phyloP scores from a whole-genome alignment of 2,329 filamentous ascomycete species.

The Fusarium pseudograminearum region DNA sequence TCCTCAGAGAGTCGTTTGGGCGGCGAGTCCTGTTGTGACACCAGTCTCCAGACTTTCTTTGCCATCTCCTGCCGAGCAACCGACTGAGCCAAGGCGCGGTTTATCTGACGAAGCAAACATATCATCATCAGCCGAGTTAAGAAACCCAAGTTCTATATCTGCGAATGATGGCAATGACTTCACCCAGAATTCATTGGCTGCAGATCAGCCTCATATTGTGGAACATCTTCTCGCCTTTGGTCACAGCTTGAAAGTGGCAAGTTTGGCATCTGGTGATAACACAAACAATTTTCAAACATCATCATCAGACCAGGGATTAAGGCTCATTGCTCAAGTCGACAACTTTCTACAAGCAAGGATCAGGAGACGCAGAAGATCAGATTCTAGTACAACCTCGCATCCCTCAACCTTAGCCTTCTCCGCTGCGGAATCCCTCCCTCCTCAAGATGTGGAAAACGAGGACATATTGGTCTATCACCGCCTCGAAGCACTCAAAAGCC shows the following conservation, averaged over 20 bases:
- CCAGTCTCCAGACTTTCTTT: background rate
- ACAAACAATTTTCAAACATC: background rate
- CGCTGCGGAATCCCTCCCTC: fast-evolving
- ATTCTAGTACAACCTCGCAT: background rate
- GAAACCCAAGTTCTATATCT: background rate
- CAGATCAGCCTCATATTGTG: conserved; percentile 14
- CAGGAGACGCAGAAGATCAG: conserved; percentile 17
- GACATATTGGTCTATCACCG: conserved; percentile 39
- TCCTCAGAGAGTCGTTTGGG: conserved; percentile 51
- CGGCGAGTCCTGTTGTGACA: conserved; percentile 14
- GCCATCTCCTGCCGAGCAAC: no score
- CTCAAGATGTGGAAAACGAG: background rate
- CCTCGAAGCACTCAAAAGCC: conserved; percentile 52
- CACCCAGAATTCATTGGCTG: conserved; percentile 1
- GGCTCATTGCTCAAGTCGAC: conserved; percentile 44
- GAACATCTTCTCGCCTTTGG: conserved; percentile 42
- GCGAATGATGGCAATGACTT: background rate
- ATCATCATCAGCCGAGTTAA: background rate
- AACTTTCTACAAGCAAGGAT: conserved; percentile 46
- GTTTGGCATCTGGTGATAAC: background rate
- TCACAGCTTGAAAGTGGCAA: conserved; percentile 42
- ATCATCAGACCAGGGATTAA: conserved; percentile 33
- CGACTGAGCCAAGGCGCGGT: background rate
- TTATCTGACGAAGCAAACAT: background rate
- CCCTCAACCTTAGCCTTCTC: background rate